Evolutionary conservation across 2,329 filamentous ascomycete species (phyloP), one percentile per base, ranked within the genome.

Genomic region (Diaporthe capsici): DNA sequence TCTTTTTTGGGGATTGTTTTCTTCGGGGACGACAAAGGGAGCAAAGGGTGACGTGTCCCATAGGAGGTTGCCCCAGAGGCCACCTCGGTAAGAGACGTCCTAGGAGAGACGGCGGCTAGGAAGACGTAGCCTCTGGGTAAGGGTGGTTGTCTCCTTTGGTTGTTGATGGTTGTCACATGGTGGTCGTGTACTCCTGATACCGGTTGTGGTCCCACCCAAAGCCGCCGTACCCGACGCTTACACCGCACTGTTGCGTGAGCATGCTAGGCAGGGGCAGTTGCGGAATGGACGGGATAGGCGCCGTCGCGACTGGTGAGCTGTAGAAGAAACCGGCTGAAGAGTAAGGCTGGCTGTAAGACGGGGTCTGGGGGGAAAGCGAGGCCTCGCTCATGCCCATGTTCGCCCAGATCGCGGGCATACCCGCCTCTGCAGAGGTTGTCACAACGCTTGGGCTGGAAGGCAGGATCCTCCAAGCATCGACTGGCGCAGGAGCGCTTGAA

Each of bases 381-480:
- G 93, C 89, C 76, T 96, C 93, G 83, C 90, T 91, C 86, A 97
- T 88, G 81, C 89, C 90, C 88, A 98, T 92, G 82, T 90, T 92
- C 77, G 93, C 91, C 96, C 96, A 98, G 83, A 96, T 90, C 22
- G 49, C 65, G 71, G 92, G 90, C 75, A 92, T 89, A 80, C 70
- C 82, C 51, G 92, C 93, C 82, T 97, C 95, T 82, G 89, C 90
- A 73, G 93, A 93, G 9, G 85, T 86, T 47, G 94, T 93, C 55
- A 94, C 92, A 71, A 94, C 91, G 84, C 92, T 95, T 71, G 95
- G 94, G 81, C 95, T 98, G 73, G 96, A 98, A 63, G 96, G 94
- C 73, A 98, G 88, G 79, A 98, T 92, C 84, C 94, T 95, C 96
- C 96, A 98, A 74, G 94, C 90, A 77, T 98, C 95, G 76, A 98